These are phyloP conservation scores for Ophiostoma novo-ulmi DNA, from an alignment of 2,329 filamentous ascomycete species.

Conservation along the genomic window DNA sequence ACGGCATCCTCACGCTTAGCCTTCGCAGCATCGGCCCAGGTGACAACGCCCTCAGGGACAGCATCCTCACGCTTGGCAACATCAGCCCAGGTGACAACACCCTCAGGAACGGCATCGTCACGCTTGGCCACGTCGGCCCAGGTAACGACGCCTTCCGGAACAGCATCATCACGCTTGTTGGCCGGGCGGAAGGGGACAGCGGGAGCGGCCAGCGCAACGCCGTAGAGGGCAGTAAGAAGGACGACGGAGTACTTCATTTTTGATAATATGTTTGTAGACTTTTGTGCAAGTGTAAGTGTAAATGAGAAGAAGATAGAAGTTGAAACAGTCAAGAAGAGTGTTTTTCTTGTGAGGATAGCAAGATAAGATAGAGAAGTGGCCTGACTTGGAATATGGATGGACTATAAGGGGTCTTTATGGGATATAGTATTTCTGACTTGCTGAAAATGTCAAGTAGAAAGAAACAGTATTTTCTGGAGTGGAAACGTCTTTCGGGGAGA, in stretches of 20 bases:
- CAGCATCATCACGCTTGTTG: not conserved
- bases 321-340: not conserved
- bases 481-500: not conserved
- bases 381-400: not conserved
- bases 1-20: too few species aligned
- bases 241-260: constrained; percentile 7
- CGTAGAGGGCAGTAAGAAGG: constrained; percentile 11
- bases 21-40: not conserved
- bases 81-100: not conserved
- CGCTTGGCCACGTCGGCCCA: not conserved
- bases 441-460: not conserved
- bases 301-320: not conserved
- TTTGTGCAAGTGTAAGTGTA: not conserved
- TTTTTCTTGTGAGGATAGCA: not conserved
- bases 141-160: not conserved
- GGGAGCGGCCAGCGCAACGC: constrained; percentile 10
- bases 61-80: not conserved
- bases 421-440: not conserved
- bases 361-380: not conserved
- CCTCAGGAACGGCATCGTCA: not conserved
- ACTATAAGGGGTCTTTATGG: not conserved
- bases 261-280: not conserved
- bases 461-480: not conserved
- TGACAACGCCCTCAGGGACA: not conserved
- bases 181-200: not conserved